These are phyloP conservation scores for Trichosporon coremiiforme DNA, from an alignment of 1,284 basidiomycete species.

Conservation along the genomic window DNA sequence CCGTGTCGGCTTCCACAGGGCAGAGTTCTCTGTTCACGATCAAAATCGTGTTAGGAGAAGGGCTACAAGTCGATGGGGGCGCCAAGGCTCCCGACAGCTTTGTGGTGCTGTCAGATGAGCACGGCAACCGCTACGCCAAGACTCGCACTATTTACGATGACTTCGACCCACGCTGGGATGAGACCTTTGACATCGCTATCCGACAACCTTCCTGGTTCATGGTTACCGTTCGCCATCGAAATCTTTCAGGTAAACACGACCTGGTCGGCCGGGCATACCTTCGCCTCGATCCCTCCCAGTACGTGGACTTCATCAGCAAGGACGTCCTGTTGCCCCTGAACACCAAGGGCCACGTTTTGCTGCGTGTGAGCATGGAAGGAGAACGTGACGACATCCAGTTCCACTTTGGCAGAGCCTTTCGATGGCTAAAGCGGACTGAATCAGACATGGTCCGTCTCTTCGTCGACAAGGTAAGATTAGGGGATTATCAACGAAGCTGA, in stretches of 20 bases:
- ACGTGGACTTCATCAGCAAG: slow-evolving; percentile 84
- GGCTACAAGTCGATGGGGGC: slow-evolving; percentile 71
- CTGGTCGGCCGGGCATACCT: slow-evolving; percentile 89
- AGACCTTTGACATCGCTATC: slow-evolving; percentile 92
- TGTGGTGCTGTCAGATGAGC: slow-evolving; percentile 89
- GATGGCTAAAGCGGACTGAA: slow-evolving; percentile 90
- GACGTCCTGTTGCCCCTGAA: slow-evolving; percentile 92
- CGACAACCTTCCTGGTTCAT: slow-evolving; percentile 84
- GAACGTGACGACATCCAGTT: slow-evolving; percentile 98
- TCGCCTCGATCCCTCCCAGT: slow-evolving; percentile 84
- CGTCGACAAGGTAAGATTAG: slow-evolving; percentile 99
- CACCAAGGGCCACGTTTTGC: slow-evolving; percentile 72
- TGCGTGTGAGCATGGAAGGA: slow-evolving; percentile 96
- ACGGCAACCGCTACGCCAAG: slow-evolving; percentile 86
- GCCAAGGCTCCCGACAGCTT: slow-evolving; percentile 72
- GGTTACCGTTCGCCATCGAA: slow-evolving; percentile 89
- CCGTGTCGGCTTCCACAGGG: slow-evolving; percentile 65
- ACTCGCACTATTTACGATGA: slow-evolving; percentile 95
- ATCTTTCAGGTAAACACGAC: slow-evolving; percentile 84
- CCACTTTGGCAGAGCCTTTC: slow-evolving; percentile 94
- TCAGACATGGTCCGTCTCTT: slow-evolving; percentile 95
- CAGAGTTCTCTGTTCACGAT: slow-evolving; percentile 85
- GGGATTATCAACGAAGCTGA: too few relatives aligned
- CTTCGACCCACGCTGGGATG: slow-evolving; percentile 90
- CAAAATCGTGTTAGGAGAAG: slow-evolving; percentile 89